Base-by-base conservation (phyloP, 2,329 filamentous ascomycete species). In the Neospermospora avenae region DNA sequence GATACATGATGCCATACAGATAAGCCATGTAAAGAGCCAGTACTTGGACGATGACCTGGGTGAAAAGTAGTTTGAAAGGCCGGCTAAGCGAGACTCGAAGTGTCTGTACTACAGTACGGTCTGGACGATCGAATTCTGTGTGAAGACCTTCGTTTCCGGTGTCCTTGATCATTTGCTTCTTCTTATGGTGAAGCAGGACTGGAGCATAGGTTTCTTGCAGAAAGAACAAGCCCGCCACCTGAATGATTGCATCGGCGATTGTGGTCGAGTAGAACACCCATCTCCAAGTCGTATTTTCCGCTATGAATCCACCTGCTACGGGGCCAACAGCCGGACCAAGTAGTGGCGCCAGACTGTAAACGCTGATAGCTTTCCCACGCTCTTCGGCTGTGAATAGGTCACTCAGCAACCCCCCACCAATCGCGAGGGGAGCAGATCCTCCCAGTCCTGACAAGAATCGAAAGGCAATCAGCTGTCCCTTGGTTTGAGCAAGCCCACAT, bases 261-360 rank as follows among this genome's bases (percentile, higher is more conserved):
- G 78, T 74, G 6, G 81, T 74, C 6, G 80, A 71, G 74, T 78
- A 82, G 56, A 81, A 81, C 1, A 79, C 74, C 81, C 82, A 84
- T 42, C 81, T 70, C 81, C 82, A 84, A 1, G 78, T 78, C 28
- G 71, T 71, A 6, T 74, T 76, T 28, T 77, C 70, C 0, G 76
- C 76, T 0, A 84, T 71, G 59, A 80, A 84, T 0, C 80, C 81
- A 6, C 82, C 82, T 41, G 78, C 78, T 2, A 84, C 73, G 4
- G 77, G 77, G 0, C 75, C 79, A 28, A 70, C 39, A 5, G 69
- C 69, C 13, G 69, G 69, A 11, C 69, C 69, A 4, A 74, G 65
- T 13, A 75, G 67, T 59, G 70, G 63, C 39, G 69, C 69, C 28
- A 74, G 68, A 62, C 63, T 68, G 59, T 71, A 72, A 28, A 74